Percentiles rank a stretch among this genome's conserved stretches.
Conservation (phyloP, 2,329 filamentous ascomycete genomes). For the Botrytis cinerea region DNA sequence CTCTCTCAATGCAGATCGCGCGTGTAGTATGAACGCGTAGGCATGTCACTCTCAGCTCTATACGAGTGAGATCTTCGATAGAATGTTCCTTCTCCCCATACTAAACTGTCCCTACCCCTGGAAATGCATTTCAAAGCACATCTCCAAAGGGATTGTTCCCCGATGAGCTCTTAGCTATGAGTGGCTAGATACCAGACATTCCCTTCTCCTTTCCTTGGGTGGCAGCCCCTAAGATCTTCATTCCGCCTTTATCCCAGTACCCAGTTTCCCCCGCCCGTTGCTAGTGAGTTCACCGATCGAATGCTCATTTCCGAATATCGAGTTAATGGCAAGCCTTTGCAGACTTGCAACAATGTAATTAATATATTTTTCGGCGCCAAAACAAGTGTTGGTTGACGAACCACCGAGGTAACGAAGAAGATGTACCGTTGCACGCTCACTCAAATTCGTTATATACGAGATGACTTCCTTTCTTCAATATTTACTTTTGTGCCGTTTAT, state of each 20-base stretch:
- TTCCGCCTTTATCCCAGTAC: background rate
- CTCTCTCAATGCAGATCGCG: background rate
- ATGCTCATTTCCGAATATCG: slow-evolving; percentile 9
- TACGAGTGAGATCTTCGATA: slow-evolving; percentile 7
- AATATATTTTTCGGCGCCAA: background rate
- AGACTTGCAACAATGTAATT: background rate
- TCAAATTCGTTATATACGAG: background rate
- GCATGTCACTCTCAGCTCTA: background rate
- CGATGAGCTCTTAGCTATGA: background rate
- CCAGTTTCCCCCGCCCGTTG: background rate
- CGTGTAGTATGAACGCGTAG: background rate
- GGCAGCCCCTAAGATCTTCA: background rate
- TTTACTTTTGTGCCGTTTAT: background rate
- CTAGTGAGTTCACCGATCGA: background rate
- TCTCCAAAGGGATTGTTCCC: slow-evolving; percentile 9
- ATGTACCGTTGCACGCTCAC: slow-evolving; percentile 4
- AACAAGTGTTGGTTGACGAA: background rate
- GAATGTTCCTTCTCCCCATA: background rate
- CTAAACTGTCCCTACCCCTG: background rate
- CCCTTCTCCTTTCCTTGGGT: background rate
- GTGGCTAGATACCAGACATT: slow-evolving; percentile 4
- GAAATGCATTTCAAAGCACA: background rate
- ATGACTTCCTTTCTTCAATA: background rate
- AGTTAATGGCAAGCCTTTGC: background rate
- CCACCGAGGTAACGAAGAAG: background rate